Evolutionary conservation across 2,329 filamentous ascomycete species (phyloP).

Genomic region (Thyridium curvatum): DNA sequence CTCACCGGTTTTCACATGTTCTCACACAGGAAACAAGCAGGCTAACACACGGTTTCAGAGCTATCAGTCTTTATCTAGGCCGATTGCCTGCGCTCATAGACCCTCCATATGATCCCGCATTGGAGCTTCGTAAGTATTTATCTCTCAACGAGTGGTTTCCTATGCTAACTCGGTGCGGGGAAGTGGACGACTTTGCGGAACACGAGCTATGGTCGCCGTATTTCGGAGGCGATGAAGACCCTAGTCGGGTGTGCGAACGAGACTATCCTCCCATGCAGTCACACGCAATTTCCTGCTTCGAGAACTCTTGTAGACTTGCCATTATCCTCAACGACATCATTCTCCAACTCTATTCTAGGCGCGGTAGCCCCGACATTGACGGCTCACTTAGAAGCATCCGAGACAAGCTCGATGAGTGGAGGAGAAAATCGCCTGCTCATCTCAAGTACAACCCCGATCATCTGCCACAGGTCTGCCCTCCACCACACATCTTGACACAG

Average conservation of each 20-base stretch:
- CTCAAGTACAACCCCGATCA: slow-evolving; percentile 8
- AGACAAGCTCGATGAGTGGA: slow-evolving; percentile 8
- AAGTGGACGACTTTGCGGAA: slow-evolving; percentile 14
- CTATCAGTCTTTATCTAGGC: slow-evolving; percentile 17
- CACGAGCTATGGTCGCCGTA: slow-evolving; percentile 11
- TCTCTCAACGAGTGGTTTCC: background rate
- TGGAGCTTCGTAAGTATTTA: slow-evolving; percentile 3
- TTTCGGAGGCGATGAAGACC: slow-evolving; percentile 3
- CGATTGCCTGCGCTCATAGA: slow-evolving; percentile 12
- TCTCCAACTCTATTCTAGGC: slow-evolving; percentile 10
- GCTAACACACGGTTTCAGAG: background rate
- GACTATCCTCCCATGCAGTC: slow-evolving; percentile 14
- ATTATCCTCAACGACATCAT: slow-evolving; percentile 18
- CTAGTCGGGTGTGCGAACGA: slow-evolving; percentile 2
- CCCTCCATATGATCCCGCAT: slow-evolving; percentile 3
- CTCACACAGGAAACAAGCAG: background rate
- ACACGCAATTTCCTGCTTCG: slow-evolving; percentile 16
- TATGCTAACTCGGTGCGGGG: background rate
- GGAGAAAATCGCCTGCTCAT: slow-evolving; percentile 7
- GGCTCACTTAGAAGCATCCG: slow-evolving; percentile 4
- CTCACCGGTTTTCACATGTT: background rate
- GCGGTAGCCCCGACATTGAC: slow-evolving; percentile 3
- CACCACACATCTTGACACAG: slow-evolving; percentile 12
- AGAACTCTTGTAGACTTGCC: slow-evolving; percentile 14
- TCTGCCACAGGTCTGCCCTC: slow-evolving; percentile 8